Evolutionary conservation across 2,329 filamentous ascomycete species (phyloP).

Genomic region (Kalaharituber pfeilii): DNA sequence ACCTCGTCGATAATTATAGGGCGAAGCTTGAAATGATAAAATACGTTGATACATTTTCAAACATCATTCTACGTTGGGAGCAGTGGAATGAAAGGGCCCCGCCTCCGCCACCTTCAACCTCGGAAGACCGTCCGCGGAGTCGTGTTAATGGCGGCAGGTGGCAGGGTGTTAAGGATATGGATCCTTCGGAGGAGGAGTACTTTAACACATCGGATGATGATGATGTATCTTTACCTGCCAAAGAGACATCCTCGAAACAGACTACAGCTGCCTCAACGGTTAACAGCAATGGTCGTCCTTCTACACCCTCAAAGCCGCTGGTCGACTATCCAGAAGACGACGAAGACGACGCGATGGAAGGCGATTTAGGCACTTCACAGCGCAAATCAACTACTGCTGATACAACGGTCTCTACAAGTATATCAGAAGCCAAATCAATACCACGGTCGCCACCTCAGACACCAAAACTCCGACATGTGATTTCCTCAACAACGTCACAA

Average conservation of each 20-base stretch:
- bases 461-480: slow-evolving; percentile 8
- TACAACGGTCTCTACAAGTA: not conserved
- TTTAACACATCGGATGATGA: slow-evolving; percentile 82
- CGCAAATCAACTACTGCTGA: slow-evolving; percentile 13
- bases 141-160: slow-evolving; percentile 43
- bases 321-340: slow-evolving; percentile 92
- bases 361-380: slow-evolving; percentile 35
- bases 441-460: slow-evolving; percentile 10
- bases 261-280: slow-evolving; percentile 22
- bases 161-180: slow-evolving; percentile 62
- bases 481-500: not conserved
- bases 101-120: slow-evolving; percentile 39
- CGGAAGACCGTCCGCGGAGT: slow-evolving; percentile 46
- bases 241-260: no score
- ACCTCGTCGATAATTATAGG: slow-evolving; percentile 69
- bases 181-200: slow-evolving; percentile 78
- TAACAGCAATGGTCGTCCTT: slow-evolving; percentile 24
- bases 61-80: slow-evolving; percentile 60
- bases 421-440: slow-evolving; percentile 10
- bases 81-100: slow-evolving; percentile 42
- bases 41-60: slow-evolving; percentile 71
- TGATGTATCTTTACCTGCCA: slow-evolving; percentile 32
- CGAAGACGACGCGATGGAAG: slow-evolving; percentile 65
- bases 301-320: slow-evolving; percentile 49
- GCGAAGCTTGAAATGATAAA: slow-evolving; percentile 58